These are phyloP conservation scores for Penicillium robsamsonii DNA, from an alignment of 495 filamentous ascomycete genomes.

Conservation along the genomic window DNA sequence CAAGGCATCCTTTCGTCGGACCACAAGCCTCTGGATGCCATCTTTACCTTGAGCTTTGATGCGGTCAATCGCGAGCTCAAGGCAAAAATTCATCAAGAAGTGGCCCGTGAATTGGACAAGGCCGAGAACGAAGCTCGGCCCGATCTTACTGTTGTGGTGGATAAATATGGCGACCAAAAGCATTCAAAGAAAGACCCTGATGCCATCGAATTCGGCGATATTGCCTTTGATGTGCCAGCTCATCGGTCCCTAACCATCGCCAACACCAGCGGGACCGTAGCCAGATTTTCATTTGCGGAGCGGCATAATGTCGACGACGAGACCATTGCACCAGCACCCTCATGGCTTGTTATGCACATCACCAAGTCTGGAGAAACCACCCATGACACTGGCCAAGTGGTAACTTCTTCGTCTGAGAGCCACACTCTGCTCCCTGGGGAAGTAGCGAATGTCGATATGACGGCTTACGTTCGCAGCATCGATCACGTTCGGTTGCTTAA, in stretches of 20 bases:
- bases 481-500: conserved; percentile 70
- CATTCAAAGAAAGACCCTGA: conserved; percentile 43
- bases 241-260: conserved; percentile 73
- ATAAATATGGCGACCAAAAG: conserved; percentile 46
- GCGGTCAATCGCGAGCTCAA: conserved; percentile 81
- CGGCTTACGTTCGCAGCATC: conserved; percentile 60
- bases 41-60: conserved; percentile 80
- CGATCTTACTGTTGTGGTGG: conserved; percentile 78
- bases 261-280: conserved; percentile 79
- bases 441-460: conserved; percentile 65
- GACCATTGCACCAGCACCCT: conserved; percentile 39
- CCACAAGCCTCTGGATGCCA: conserved; percentile 84
- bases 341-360: conserved; percentile 70
- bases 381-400: conserved; percentile 26
- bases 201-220: conserved; percentile 71
- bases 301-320: conserved; percentile 53
- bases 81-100: conserved; percentile 77
- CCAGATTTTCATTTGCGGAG: conserved; percentile 72
- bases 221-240: conserved; percentile 65
- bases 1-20: conserved; percentile 89
- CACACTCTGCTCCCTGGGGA: conserved; percentile 80
- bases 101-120: conserved; percentile 83
- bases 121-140: conserved; percentile 91
- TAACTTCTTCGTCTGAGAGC: conserved; percentile 31
- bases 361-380: conserved; percentile 44